A percentile compares a stretch with the other conserved stretches of the same genome.
Conservation (phyloP, 2,329 filamentous ascomycete genomes). For the Macrophomina tecta region DNA sequence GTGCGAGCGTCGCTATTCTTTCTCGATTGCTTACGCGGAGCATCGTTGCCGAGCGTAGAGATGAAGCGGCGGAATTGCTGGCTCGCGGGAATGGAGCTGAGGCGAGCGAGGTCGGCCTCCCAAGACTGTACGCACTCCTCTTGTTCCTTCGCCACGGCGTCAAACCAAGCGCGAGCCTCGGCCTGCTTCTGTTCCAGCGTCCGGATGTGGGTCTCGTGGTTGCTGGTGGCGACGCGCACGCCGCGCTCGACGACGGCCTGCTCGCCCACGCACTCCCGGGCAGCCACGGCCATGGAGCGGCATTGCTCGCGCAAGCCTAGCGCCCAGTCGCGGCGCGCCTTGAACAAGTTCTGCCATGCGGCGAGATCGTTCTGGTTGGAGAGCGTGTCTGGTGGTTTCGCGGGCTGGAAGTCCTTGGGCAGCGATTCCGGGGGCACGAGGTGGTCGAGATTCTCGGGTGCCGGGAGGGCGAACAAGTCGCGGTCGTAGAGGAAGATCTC, state of each 20-base stretch:
- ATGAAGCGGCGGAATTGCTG: constrained; percentile 64
- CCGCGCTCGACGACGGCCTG: constrained; percentile 79
- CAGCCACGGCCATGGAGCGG: constrained; percentile 65
- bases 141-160: constrained; percentile 71
- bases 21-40: constrained; percentile 37
- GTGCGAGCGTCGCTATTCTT: constrained; percentile 35
- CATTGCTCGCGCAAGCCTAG: constrained; percentile 73
- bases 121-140: constrained; percentile 67
- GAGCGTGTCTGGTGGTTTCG: constrained; percentile 77
- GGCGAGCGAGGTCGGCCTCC: constrained; percentile 71
- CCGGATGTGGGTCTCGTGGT: constrained; percentile 77
- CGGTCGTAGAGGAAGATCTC: constrained; percentile 95
- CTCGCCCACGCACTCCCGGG: constrained; percentile 72
- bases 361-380: constrained; percentile 78
- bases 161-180: constrained; percentile 74
- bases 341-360: constrained; percentile 89
- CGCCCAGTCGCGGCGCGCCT: constrained; percentile 81
- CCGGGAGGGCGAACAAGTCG: constrained; percentile 56
- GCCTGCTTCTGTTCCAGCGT: constrained; percentile 73
- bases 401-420: constrained; percentile 65
- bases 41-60: constrained; percentile 30
- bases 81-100: constrained; percentile 69
- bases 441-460: constrained; percentile 53
- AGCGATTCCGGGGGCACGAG: constrained; percentile 60
- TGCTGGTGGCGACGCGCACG: constrained; percentile 83